Conservation (phyloP, 202 grass and related monocot genomes). For the Cymbopogon flexuosus region DNA sequence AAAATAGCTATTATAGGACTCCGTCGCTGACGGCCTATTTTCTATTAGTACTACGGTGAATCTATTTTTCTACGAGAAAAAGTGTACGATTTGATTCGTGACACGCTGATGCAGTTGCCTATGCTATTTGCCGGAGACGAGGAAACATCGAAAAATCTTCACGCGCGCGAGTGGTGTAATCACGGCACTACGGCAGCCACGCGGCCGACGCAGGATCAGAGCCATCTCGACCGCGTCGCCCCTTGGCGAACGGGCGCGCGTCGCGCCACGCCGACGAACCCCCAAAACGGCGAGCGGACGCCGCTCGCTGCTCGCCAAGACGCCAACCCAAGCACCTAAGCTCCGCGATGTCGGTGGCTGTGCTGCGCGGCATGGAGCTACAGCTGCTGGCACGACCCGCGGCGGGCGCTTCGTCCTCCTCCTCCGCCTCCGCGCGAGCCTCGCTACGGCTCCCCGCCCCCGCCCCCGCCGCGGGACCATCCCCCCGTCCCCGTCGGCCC, state of each 20-base stretch:
- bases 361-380: conserved; percentile 27
- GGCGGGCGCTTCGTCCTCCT: neutral
- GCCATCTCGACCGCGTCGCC: neutral
- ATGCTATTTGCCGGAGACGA: neutral
- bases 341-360: neutral
- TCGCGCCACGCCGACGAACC: conserved; percentile 1
- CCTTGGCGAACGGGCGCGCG: neutral
- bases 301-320: no score
- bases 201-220: neutral
- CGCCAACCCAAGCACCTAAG: neutral
- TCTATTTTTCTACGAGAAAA: no score
- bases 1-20: no score
- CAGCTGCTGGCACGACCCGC: neutral
- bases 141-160: neutral
- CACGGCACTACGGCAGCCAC: neutral
- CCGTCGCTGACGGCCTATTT: no score
- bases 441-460: neutral
- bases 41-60: no score
- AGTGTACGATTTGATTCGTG: no score
- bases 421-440: neutral
- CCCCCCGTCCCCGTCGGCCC: neutral
- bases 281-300: no score
- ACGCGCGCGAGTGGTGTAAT: neutral
- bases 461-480: neutral
- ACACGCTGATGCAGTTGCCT: no score